phyloP scores from a whole-genome alignment of 2,329 filamentous ascomycete species.

The Pseudomassariella vexata region DNA sequence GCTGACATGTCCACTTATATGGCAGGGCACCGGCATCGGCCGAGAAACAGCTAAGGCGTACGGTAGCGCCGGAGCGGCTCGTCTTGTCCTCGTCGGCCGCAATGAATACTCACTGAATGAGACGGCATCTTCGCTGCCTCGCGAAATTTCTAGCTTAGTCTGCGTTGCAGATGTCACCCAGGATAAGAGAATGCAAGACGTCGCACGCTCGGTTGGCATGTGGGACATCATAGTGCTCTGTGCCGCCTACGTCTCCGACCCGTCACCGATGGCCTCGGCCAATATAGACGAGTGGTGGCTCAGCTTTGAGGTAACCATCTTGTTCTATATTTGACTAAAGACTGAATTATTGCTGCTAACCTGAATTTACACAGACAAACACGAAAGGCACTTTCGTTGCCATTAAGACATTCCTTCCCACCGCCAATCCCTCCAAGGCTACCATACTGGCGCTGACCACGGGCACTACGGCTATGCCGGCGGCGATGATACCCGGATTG shows the following conservation, averaged over 20 bases:
- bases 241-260: neutral
- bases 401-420: conserved; percentile 8
- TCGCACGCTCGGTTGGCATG: neutral
- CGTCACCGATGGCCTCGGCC: conserved; percentile 2
- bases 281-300: conserved; percentile 15
- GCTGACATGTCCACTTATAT: too few species aligned
- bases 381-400: conserved; percentile 9
- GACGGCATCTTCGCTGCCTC: neutral
- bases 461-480: conserved; percentile 1
- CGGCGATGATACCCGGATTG: conserved; percentile 8
- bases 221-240: conserved; percentile 1
- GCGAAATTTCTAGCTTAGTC: too few species aligned
- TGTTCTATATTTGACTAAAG: too few species aligned
- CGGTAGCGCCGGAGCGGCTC: neutral
- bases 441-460: conserved; percentile 9
- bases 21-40: conserved; percentile 1
- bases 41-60: neutral
- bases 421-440: conserved; percentile 7
- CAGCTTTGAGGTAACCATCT: conserved; percentile 17
- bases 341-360: neutral
- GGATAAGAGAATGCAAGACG: neutral
- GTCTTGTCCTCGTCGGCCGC: neutral
- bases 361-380: conserved; percentile 9
- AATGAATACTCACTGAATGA: neutral
- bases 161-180: neutral